These are phyloP conservation scores for Backusella macrospora DNA, from an alignment of 192 early-diverging fungal genomes.

Conservation along the genomic window DNA sequence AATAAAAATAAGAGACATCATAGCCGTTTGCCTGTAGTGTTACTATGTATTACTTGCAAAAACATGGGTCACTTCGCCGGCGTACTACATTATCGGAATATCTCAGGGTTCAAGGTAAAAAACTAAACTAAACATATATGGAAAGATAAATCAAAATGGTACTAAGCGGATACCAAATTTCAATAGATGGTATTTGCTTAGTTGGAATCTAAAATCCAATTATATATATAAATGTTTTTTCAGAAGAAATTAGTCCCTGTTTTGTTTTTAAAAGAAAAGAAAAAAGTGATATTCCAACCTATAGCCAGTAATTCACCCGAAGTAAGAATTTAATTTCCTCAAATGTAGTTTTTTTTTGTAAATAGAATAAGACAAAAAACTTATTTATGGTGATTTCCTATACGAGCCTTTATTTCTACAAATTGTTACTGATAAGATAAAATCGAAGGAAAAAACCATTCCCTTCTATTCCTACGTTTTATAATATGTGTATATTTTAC, in stretches of 20 bases:
- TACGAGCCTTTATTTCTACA: background rate
- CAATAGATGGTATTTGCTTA: background rate
- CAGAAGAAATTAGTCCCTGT: no score
- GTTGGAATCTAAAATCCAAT: background rate
- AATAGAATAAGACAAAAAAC: slow-evolving; percentile 1
- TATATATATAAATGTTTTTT: background rate
- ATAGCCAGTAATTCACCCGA: background rate
- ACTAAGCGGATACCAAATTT: background rate
- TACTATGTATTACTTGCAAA: slow-evolving; percentile 4
- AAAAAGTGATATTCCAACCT: background rate
- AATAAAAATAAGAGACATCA: background rate
- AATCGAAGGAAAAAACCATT: background rate
- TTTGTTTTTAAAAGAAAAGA: no score
- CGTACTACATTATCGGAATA: background rate
- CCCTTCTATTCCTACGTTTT: background rate
- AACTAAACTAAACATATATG: background rate
- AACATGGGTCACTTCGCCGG: slow-evolving; percentile 2
- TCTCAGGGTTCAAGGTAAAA: slow-evolving; percentile 2
- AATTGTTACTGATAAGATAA: background rate
- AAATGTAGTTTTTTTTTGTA: background rate
- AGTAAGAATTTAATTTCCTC: background rate
- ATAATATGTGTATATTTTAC: background rate
- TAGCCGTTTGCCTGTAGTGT: background rate
- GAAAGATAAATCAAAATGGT: slow-evolving; percentile 2
- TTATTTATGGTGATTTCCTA: background rate